phyloP scores from a whole-genome alignment of 2,329 filamentous ascomycete species.

The Exophiala sp. region DNA sequence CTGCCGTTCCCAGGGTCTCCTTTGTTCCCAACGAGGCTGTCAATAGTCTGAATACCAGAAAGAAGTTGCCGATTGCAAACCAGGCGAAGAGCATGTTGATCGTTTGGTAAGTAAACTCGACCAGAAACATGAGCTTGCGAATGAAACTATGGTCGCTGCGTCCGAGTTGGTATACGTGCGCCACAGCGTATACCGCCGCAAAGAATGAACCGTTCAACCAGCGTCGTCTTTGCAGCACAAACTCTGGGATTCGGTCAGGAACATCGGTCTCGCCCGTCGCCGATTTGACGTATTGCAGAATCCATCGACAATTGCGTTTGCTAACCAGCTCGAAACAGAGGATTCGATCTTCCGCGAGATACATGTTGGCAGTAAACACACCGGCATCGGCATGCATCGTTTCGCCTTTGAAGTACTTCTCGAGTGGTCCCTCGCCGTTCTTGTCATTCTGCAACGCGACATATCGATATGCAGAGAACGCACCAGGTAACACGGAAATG shows the following conservation, averaged over 20 bases:
- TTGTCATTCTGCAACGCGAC: slow-evolving; percentile 95
- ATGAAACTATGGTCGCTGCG: slow-evolving; percentile 82
- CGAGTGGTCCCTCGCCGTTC: slow-evolving; percentile 81
- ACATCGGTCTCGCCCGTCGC: slow-evolving; percentile 96
- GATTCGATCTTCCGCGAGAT: slow-evolving; percentile 48
- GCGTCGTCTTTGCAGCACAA: slow-evolving; percentile 93
- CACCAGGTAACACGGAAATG: slow-evolving; percentile 91
- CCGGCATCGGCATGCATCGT: slow-evolving; percentile 92
- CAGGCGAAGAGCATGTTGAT: slow-evolving; percentile 96
- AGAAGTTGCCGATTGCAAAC: slow-evolving; percentile 98
- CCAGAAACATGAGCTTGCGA: slow-evolving; percentile 79
- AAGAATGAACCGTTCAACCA: slow-evolving; percentile 99
- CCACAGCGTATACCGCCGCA: slow-evolving; percentile 88
- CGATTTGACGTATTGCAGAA: slow-evolving; percentile 96
- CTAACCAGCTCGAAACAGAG: slow-evolving; percentile 73
- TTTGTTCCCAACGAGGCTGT: slow-evolving; percentile 72
- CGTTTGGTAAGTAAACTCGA: slow-evolving; percentile 92
- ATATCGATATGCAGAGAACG: slow-evolving; percentile 96
- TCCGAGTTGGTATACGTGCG: slow-evolving; percentile 95
- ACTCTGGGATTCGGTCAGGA: slow-evolving; percentile 84
- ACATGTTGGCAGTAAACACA: slow-evolving; percentile 88
- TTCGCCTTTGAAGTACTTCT: slow-evolving; percentile 96
- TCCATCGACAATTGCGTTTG: slow-evolving; percentile 96
- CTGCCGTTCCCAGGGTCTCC: slow-evolving; percentile 66
- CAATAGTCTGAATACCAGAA: slow-evolving; percentile 95